These are phyloP conservation scores for Trichoderma koningii DNA, from an alignment of 2,329 filamentous ascomycete species.

Conservation along the genomic window DNA sequence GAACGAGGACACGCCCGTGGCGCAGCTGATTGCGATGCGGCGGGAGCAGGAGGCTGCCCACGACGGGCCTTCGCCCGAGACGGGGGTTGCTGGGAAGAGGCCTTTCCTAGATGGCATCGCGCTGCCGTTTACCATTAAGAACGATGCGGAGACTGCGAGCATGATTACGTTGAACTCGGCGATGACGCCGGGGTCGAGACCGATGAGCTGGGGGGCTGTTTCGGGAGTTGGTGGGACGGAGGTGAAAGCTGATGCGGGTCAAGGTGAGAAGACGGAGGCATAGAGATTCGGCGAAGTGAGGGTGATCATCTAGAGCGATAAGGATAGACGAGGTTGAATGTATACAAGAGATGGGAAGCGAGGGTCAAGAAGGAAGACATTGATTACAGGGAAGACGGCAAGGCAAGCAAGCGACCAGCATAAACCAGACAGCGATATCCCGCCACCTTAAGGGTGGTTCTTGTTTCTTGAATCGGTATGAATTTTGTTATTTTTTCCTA, in stretches of 20 bases:
- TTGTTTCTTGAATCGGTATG: slow-evolving; percentile 21
- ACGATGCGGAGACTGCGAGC: slow-evolving; percentile 66
- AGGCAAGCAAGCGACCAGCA: slow-evolving; percentile 3
- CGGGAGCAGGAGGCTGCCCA: slow-evolving; percentile 44
- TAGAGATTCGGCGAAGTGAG: slow-evolving; percentile 43
- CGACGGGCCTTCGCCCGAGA: slow-evolving; percentile 47
- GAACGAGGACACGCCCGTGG: slow-evolving; percentile 48
- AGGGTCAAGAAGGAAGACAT: not conserved
- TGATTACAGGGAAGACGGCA: too few species aligned
- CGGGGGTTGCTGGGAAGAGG: slow-evolving; percentile 60
- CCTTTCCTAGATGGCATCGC: slow-evolving; percentile 70
- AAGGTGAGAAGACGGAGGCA: not conserved
- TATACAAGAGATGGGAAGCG: not conserved
- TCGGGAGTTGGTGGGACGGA: slow-evolving; percentile 17
- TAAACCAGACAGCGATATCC: slow-evolving; percentile 28
- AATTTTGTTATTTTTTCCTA: slow-evolving; percentile 7
- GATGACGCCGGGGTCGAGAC: slow-evolving; percentile 38
- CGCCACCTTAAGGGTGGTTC: slow-evolving; percentile 14
- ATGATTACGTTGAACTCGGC: slow-evolving; percentile 65
- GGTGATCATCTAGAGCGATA: slow-evolving; percentile 5
- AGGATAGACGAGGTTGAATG: not conserved
- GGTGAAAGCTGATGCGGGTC: not conserved
- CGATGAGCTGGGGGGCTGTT: slow-evolving; percentile 37
- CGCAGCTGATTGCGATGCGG: slow-evolving; percentile 47
- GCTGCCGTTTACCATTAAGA: slow-evolving; percentile 69